A percentile compares a stretch with the other conserved stretches of the same genome.
These are phyloP conservation scores for Rhizopogon rudus DNA, from an alignment of 768 basidiomycete species.

Conservation along the genomic window DNA sequence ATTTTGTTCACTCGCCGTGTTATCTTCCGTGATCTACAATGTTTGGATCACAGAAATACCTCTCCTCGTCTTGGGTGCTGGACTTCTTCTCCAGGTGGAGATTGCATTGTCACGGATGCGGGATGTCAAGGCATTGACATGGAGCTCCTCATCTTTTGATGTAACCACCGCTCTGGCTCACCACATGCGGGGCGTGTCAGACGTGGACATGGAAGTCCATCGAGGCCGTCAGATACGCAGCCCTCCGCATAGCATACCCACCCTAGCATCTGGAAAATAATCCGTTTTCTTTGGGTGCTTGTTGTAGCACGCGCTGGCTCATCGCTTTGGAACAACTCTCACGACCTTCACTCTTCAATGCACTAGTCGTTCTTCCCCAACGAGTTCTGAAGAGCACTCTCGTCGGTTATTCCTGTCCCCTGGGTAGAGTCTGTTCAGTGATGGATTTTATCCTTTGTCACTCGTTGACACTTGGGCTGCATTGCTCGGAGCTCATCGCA, in stretches of 20 bases:
- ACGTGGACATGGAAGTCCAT: conserved; percentile 6
- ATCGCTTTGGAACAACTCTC: too few species aligned
- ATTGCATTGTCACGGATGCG: conserved; percentile 18
- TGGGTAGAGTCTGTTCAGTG: conserved; percentile 8
- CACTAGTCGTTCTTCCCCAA: conserved; percentile 22
- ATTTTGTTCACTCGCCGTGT: conserved; percentile 18
- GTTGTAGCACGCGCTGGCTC: too few species aligned
- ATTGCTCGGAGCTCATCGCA: conserved; percentile 22
- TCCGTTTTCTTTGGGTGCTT: conserved; percentile 17
- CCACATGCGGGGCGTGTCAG: conserved; percentile 21
- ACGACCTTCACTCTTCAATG: too few species aligned
- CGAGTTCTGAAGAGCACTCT: too few species aligned
- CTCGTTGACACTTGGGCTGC: conserved; percentile 22
- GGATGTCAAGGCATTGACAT: conserved; percentile 21
- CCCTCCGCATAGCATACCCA: conserved; percentile 24
- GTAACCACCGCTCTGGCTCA: conserved; percentile 24
- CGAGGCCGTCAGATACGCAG: conserved; percentile 10
- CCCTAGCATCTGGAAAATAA: conserved; percentile 14
- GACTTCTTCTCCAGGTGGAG: conserved; percentile 16
- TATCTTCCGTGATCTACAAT: background rate
- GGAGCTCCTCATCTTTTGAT: conserved; percentile 27
- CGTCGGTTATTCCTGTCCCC: too few species aligned
- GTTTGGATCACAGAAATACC: conserved; percentile 16
- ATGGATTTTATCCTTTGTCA: conserved; percentile 22
- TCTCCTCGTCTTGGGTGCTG: conserved; percentile 21